These are phyloP conservation scores for Phytophthora pluvialis DNA, from an alignment of 352 stramenopile genomes.

Conservation along the genomic window DNA sequence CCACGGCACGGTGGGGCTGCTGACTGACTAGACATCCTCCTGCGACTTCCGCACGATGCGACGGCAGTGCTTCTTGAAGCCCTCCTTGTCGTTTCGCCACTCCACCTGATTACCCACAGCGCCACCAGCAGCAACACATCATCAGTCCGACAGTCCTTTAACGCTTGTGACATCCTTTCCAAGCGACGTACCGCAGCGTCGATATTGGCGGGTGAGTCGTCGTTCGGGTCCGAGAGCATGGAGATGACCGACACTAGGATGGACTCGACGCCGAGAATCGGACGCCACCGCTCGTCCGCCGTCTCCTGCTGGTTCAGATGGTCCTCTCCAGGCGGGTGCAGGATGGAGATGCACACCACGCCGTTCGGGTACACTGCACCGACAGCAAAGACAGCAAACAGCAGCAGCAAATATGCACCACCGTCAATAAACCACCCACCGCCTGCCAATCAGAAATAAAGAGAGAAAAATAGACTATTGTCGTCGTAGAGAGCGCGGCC, in stretches of 20 bases:
- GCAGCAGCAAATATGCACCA: conserved; percentile 8
- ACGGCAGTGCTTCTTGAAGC: conserved; percentile 94
- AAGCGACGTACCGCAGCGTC: conserved; percentile 94
- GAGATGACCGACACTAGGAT: conserved; percentile 98
- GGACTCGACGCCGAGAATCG: conserved; percentile 97
- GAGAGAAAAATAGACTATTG: background rate
- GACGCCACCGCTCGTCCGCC: conserved; percentile 98
- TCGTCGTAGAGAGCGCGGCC: background rate
- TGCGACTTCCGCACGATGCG: conserved; percentile 93
- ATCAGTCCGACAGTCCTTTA: conserved; percentile 1
- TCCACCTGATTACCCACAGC: conserved; percentile 66
- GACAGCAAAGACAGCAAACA: too few species aligned
- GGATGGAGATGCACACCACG: conserved; percentile 99
- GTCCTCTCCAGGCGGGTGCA: conserved; percentile 98
- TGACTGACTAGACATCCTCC: conserved; percentile 87
- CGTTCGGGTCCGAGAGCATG: conserved; percentile 99
- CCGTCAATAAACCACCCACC: background rate
- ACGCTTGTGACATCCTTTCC: background rate
- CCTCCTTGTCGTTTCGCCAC: conserved; percentile 92
- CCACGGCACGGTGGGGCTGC: conserved; percentile 3
- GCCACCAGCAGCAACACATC: conserved; percentile 3
- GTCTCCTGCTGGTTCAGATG: conserved; percentile 98
- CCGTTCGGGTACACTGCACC: conserved; percentile 96
- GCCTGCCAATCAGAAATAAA: background rate
- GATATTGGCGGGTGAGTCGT: conserved; percentile 99